A percentile compares a stretch with the other conserved stretches of the same genome.
Conservation (phyloP, 371 early-diverging fungal species). For the Edhazardia aedis region DNA sequence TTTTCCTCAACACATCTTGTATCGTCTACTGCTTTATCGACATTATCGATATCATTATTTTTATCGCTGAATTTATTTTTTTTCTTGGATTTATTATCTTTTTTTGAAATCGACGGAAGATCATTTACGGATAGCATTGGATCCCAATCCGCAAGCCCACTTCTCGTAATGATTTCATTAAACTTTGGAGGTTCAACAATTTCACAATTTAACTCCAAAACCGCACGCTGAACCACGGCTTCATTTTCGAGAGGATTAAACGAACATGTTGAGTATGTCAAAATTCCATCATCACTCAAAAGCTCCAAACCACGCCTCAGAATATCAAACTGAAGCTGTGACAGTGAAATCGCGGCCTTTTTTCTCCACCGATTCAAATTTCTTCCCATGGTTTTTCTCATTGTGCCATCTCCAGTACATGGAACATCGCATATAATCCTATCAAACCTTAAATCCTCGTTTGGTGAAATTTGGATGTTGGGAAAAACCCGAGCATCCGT, state of each 20-base stretch:
- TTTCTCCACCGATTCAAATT: slow-evolving; percentile 30
- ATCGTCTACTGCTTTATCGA: too few species aligned
- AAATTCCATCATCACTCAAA: slow-evolving; percentile 21
- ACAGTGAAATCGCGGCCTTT: slow-evolving; percentile 12
- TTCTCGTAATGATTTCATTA: background rate
- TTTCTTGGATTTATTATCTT: too few species aligned
- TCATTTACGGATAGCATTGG: background rate
- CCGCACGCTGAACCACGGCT: slow-evolving; percentile 25
- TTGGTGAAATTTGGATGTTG: slow-evolving; percentile 6
- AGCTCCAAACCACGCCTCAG: slow-evolving; percentile 27
- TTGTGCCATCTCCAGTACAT: slow-evolving; percentile 46
- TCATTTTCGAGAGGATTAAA: slow-evolving; percentile 48
- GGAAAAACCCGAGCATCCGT: slow-evolving; percentile 38
- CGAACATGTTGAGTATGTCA: slow-evolving; percentile 46
- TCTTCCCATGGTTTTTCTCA: slow-evolving; percentile 35
- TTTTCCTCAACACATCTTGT: too few species aligned
- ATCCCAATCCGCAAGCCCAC: slow-evolving; percentile 11
- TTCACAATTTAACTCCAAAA: slow-evolving; percentile 5
- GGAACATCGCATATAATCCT: slow-evolving; percentile 42
- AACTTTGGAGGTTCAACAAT: background rate
- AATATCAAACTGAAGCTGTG: slow-evolving; percentile 27
- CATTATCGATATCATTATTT: too few species aligned
- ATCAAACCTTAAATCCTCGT: slow-evolving; percentile 14
- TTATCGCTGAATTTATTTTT: too few species aligned
- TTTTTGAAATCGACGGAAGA: background rate